Evolutionary conservation across 2,329 filamentous ascomycete genomes (phyloP).

Genomic region (Apiospora saccharicola): DNA sequence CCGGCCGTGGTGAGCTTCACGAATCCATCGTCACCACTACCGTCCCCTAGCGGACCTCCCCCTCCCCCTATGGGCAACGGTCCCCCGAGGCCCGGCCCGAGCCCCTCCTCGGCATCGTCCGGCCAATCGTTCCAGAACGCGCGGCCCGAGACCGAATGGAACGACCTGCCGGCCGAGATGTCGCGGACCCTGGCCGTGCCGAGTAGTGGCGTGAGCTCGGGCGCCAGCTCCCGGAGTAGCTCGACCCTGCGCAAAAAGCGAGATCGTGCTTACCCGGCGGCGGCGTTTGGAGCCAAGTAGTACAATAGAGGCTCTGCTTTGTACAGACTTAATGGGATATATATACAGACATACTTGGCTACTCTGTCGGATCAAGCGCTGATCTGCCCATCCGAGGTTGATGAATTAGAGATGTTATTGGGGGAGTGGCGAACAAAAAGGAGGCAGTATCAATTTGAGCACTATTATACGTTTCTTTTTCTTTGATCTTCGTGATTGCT

Average conservation of each 20-base stretch:
- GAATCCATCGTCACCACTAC: constrained; percentile 30
- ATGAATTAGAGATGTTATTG: neutral
- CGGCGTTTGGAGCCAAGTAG: constrained; percentile 58
- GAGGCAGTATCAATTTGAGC: neutral
- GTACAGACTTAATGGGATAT: neutral
- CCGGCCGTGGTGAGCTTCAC: constrained; percentile 22
- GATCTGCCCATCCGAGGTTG: neutral
- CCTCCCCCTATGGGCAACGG: constrained; percentile 30
- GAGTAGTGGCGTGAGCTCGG: constrained; percentile 46
- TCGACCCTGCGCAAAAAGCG: constrained; percentile 63
- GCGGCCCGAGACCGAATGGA: constrained; percentile 69
- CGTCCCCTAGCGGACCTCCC: constrained; percentile 13
- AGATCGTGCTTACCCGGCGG: constrained; percentile 67
- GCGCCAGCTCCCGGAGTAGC: constrained; percentile 63
- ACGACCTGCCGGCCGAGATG: constrained; percentile 70
- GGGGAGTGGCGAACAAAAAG: neutral
- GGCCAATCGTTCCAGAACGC: constrained; percentile 65
- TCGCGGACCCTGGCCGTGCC: constrained; percentile 32
- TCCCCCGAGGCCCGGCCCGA: constrained; percentile 31
- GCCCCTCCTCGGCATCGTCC: constrained; percentile 39
- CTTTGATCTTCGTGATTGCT: too few relatives aligned
- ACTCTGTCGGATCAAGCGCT: constrained; percentile 5
- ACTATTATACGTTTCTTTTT: neutral
- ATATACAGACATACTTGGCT: neutral
- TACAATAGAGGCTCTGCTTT: neutral